Evolutionary conservation across 345 rosid genomes (phyloP), one percentile per base, ranked within the genome.

Genomic region (Dipteronia sinensis): DNA sequence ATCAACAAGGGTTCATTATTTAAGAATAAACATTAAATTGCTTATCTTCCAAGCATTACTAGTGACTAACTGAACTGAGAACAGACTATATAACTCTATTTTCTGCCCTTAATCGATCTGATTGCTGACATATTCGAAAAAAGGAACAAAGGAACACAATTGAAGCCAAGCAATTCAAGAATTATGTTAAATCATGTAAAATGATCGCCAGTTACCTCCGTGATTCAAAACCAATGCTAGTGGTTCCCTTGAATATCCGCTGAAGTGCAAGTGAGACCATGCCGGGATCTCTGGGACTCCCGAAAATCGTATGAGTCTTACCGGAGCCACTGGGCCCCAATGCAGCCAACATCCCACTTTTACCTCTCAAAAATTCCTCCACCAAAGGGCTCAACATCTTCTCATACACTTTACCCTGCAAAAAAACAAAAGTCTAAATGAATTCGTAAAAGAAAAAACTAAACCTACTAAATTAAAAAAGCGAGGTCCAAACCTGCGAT

Each of bases 311-410:
- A 71, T 93, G 93, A 22, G 99, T 95, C 88, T 95, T 95, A 56
- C 99, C 98, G 0, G 99, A 93, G 73, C 97, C 98, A 16, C 94
- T 93, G 61, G 97, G 94, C 49, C 97, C 99, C 75, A 93, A 68
- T 0, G 99, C 97, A 23, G 94, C 97, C 75, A 95, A 73, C 99
- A 95, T 90, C 69, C 96, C 92, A 25, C 89, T 91, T 77, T 87
- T 93, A 27, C 98, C 99, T 16, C 58, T 77, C 22, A 90, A 74
- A 73, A 95, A 95, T 81, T 91, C 97, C 44, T 89, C 97, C 74
- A 91, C 93, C 76, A 95, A 69, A 7, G 96, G 94, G 61, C 80
- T 86, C 77, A 93, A 86, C 98, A 93, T 92, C 72, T 81, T 83
- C 77, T 83, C 89, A 58, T 80, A 93, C 71, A 95, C 97, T 71